Percentiles rank a stretch among this genome's conserved stretches.
phyloP scores from a whole-genome alignment of 2,329 filamentous ascomycete genomes.

The Nannizziopsis arthrosporioides region DNA sequence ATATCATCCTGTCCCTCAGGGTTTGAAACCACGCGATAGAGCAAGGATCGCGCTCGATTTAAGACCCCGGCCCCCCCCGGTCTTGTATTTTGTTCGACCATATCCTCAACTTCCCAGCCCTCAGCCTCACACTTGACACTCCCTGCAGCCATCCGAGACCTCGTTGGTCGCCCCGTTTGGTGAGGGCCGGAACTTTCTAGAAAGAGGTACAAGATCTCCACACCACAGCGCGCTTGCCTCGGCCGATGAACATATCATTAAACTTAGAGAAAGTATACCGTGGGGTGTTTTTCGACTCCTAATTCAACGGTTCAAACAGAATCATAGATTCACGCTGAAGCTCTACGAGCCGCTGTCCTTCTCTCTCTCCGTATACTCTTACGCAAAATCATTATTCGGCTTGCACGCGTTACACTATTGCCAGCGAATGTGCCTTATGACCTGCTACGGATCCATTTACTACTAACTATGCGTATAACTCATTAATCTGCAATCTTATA shows the following conservation, averaged over 20 bases:
- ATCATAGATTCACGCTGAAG: no score
- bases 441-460: background rate
- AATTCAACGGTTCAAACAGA: no score
- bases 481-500: background rate
- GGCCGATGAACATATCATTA: background rate
- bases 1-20: no score
- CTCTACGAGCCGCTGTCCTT: no score
- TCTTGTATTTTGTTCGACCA: background rate
- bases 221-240: background rate
- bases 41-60: background rate
- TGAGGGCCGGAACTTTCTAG: conserved; percentile 4
- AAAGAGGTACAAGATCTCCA: background rate
- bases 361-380: no score
- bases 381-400: background rate
- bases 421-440: conserved; percentile 1
- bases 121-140: conserved; percentile 1
- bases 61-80: background rate
- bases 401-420: conserved; percentile 6
- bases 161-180: conserved; percentile 1
- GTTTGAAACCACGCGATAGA: conserved; percentile 1
- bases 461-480: background rate
- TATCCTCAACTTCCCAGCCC: background rate
- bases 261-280: background rate
- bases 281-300: no score
- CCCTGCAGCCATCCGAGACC: conserved; percentile 6